These are phyloP conservation scores for Mrakia frigida DNA, from an alignment of 768 basidiomycete species.

Conservation along the genomic window DNA sequence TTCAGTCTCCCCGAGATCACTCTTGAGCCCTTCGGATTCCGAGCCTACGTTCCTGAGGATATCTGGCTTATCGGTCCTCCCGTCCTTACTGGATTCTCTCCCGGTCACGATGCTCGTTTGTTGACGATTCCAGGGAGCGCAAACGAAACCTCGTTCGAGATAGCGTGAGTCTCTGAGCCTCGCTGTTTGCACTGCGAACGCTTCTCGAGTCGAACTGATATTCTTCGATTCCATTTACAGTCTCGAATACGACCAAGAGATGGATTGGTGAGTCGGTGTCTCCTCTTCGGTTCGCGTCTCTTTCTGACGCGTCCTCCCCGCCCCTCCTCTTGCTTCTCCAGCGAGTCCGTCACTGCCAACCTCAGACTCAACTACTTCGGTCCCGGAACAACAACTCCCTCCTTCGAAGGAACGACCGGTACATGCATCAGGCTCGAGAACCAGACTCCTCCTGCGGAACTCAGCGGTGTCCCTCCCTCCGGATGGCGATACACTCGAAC, in stretches of 20 bases:
- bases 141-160: constrained; percentile 57
- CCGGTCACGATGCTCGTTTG: constrained; percentile 80
- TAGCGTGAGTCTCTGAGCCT: constrained; percentile 39
- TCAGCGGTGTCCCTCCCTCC: constrained; percentile 56
- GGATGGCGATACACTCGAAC: constrained; percentile 73
- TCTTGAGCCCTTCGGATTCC: constrained; percentile 72
- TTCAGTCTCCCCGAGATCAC: constrained; percentile 56
- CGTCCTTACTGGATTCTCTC: constrained; percentile 64
- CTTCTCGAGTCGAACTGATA: not conserved
- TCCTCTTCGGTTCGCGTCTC: not conserved
- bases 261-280: constrained; percentile 52
- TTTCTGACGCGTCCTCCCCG: not conserved
- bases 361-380: constrained; percentile 63
- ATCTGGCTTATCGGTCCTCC: constrained; percentile 54
- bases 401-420: constrained; percentile 41
- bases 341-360: constrained; percentile 59
- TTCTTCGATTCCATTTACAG: not conserved
- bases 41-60: constrained; percentile 63
- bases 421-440: not conserved
- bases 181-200: not conserved
- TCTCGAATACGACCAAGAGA: constrained; percentile 70
- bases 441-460: constrained; percentile 25
- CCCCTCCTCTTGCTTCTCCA: not conserved
- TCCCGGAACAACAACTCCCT: constrained; percentile 55
- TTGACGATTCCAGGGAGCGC: constrained; percentile 48